Evolutionary conservation across 2,329 filamentous ascomycete genomes (phyloP).

Genomic region (Epichloe sylvatica): DNA sequence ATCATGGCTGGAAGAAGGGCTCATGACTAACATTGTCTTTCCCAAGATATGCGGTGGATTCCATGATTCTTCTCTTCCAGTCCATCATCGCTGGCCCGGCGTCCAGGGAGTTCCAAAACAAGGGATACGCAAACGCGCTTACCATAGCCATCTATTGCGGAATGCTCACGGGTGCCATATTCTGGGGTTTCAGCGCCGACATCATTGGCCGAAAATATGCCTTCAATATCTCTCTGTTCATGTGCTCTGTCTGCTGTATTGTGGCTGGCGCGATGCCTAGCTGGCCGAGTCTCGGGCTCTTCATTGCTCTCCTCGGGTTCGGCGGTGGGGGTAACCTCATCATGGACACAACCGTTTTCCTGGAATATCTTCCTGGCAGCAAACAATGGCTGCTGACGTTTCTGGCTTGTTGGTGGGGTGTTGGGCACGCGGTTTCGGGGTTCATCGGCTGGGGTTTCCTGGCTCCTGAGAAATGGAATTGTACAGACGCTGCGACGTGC

Average conservation of each 20-base stretch:
- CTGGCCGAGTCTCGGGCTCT: conserved; percentile 50
- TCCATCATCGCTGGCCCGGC: conserved; percentile 47
- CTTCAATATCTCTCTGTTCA: conserved; percentile 53
- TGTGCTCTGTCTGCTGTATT: conserved; percentile 43
- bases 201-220: conserved; percentile 54
- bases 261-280: conserved; percentile 53
- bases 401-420: conserved; percentile 35
- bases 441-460: conserved; percentile 32
- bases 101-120: conserved; percentile 42
- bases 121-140: conserved; percentile 40
- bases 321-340: conserved; percentile 40
- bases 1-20: neutral
- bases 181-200: conserved; percentile 56
- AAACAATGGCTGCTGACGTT: conserved; percentile 34
- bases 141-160: conserved; percentile 49
- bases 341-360: conserved; percentile 37
- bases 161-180: conserved; percentile 43
- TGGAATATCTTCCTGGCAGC: conserved; percentile 34
- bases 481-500: conserved; percentile 29
- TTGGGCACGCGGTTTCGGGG: conserved; percentile 34
- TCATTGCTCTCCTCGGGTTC: conserved; percentile 49
- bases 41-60: conserved; percentile 33
- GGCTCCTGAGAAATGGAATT: conserved; percentile 35
- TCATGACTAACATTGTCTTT: neutral
- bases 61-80: conserved; percentile 39